These are phyloP conservation scores for Aureobasidium leucospermi DNA, from an alignment of 2,329 filamentous ascomycete species.

Conservation along the genomic window DNA sequence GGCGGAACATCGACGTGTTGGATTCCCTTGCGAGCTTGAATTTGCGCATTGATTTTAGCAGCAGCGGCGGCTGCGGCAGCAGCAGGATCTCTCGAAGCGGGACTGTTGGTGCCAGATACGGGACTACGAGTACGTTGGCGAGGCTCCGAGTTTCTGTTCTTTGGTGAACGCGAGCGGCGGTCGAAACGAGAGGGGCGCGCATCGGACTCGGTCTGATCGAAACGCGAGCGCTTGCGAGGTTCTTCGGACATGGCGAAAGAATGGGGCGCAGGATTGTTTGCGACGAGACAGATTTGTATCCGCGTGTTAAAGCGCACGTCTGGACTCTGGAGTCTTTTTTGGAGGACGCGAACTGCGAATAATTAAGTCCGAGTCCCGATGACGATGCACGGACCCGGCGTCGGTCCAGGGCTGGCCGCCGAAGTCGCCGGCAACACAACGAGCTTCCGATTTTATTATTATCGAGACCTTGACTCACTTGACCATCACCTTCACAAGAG, in stretches of 20 bases:
- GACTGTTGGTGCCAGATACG: slow-evolving; percentile 44
- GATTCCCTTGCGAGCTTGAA: slow-evolving; percentile 65
- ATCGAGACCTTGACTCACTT: background rate
- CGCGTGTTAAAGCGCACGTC: background rate
- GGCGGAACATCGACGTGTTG: slow-evolving; percentile 87
- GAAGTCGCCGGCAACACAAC: background rate
- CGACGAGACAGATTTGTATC: slow-evolving; percentile 9
- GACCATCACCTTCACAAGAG: too few species aligned
- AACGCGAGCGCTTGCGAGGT: slow-evolving; percentile 83
- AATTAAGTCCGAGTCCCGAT: background rate
- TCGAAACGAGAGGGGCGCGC: slow-evolving; percentile 69
- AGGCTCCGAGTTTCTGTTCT: slow-evolving; percentile 53
- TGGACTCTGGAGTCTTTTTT: background rate
- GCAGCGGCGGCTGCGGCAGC: slow-evolving; percentile 76
- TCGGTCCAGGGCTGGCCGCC: background rate
- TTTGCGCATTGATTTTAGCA: slow-evolving; percentile 42
- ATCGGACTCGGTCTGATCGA: slow-evolving; percentile 84
- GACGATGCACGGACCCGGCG: background rate
- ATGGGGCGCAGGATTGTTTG: background rate
- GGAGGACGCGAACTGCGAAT: background rate
- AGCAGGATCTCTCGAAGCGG: slow-evolving; percentile 49
- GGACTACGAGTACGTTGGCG: slow-evolving; percentile 72
- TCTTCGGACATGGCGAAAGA: slow-evolving; percentile 61
- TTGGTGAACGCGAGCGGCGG: slow-evolving; percentile 80
- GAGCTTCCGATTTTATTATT: slow-evolving; percentile 1